A percentile compares a stretch with the other conserved stretches of the same genome.
phyloP scores from a whole-genome alignment of 331 rosid species.

The Pyrus hybrid region DNA sequence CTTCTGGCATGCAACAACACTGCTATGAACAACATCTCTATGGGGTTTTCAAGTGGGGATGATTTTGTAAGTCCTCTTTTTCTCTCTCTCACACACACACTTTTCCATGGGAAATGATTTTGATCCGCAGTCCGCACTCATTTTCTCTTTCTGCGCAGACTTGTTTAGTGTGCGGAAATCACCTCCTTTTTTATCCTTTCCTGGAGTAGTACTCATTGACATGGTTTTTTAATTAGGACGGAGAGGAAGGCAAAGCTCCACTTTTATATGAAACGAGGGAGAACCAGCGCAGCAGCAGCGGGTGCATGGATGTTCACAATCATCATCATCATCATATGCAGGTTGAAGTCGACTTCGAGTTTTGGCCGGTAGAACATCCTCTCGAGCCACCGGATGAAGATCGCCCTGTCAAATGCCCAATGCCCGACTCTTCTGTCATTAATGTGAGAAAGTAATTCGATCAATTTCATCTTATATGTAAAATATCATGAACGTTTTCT shows the following conservation, averaged over 20 bases:
- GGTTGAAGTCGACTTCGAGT: constrained; percentile 41
- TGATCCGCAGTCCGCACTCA: no score
- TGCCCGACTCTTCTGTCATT: constrained; percentile 72
- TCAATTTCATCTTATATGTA: neutral
- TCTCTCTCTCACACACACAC: neutral
- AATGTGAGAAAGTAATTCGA: constrained; percentile 35
- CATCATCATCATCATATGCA: constrained; percentile 3
- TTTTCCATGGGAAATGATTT: neutral
- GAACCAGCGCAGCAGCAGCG: neutral
- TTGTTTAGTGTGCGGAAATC: no score
- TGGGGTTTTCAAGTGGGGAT: constrained; percentile 45
- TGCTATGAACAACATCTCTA: constrained; percentile 25
- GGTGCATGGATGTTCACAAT: neutral
- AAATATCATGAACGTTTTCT: neutral
- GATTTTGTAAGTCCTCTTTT: constrained; percentile 36
- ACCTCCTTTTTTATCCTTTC: neutral
- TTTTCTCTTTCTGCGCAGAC: no score
- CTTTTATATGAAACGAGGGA: constrained; percentile 27
- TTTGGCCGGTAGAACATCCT: constrained; percentile 87
- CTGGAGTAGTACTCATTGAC: no score
- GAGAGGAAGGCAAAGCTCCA: constrained; percentile 33
- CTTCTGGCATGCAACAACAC: constrained; percentile 14
- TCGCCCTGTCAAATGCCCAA: constrained; percentile 88
- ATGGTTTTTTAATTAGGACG: constrained; percentile 20
- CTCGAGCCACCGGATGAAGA: constrained; percentile 89